Evolutionary conservation across 2,329 filamentous ascomycete genomes (phyloP), one percentile per base, ranked within the genome.

Genomic region (Dactylonectria macrodidyma): DNA sequence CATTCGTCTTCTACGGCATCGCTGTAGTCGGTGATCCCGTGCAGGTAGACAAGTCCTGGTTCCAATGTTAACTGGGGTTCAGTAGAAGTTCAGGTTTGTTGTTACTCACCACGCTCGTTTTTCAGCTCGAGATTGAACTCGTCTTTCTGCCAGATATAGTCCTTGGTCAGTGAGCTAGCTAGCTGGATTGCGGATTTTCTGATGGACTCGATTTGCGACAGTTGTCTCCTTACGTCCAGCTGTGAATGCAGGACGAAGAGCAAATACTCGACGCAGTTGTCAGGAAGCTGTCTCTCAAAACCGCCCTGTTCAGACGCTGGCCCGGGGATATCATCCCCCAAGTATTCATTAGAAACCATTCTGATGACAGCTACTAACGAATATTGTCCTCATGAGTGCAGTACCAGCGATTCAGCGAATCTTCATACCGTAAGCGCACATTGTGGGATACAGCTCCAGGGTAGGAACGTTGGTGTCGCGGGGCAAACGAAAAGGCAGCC

Each of bases 1-100:
- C 96, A 99, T 83, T 99, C 97, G 75, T 99, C 96, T 77, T 97
- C 95, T 4, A 98, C 91, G 0, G 95, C 96, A 81, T 99, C 97
- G 9, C 95, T 95, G 76, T 95, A 98, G 78, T 95, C 93, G 1
- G 94, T 96, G 59, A 86, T 85, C 22, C 95, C 95, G 70, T 90
- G 88, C 6, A 99, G 87, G 70, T 91, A 90, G n/a, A 85, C 77
- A 9, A 89, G 77, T 1, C 86, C 87, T 87, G 47, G 55, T 6
- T 38, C 16, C 8, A 9, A 47, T 50, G 11, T 59, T 38, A 63
- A 50, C 64, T 71, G 3, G 71, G 9, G n/a, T n/a, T 30, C 6
- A 11, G 14, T 14, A 3, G 38, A 14, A 6, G 7, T 44, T 34
- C n/a, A 4, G n/a, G 3, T 10, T 54, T n/a, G 5, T 38, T 8